These are phyloP conservation scores for Colletotrichum salicis DNA, from an alignment of 2,329 filamentous ascomycete genomes.

Conservation along the genomic window DNA sequence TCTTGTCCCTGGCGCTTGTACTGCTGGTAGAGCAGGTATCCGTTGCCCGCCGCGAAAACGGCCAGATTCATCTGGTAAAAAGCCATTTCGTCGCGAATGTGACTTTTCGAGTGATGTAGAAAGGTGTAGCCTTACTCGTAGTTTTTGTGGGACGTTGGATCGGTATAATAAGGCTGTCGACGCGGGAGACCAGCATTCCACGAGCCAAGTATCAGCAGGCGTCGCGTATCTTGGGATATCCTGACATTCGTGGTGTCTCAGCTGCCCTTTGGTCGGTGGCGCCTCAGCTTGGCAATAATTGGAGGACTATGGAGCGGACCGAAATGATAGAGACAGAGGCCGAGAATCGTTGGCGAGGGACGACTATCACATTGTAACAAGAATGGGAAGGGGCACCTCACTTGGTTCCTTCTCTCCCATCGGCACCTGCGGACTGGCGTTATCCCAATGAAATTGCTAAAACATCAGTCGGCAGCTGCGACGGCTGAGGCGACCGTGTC, in stretches of 20 bases:
- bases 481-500: not conserved
- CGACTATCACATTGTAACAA: not conserved
- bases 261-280: constrained; percentile 17
- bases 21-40: constrained; percentile 40
- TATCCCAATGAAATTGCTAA: not conserved
- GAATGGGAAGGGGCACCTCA: not conserved
- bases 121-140: not conserved
- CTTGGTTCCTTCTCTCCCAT: no score
- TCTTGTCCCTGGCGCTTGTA: constrained; percentile 33
- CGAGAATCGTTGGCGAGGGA: not conserved
- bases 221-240: constrained; percentile 17
- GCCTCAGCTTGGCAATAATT: not conserved
- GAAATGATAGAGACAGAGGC: not conserved
- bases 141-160: not conserved
- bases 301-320: not conserved
- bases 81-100: constrained; percentile 29
- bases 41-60: constrained; percentile 39
- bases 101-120: not conserved
- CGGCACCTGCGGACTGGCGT: no score
- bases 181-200: constrained; percentile 9
- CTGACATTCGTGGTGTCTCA: constrained; percentile 25
- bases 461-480: not conserved
- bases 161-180: constrained; percentile 20
- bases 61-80: constrained; percentile 41
- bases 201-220: constrained; percentile 19